Conservation (phyloP, 2,329 filamentous ascomycete genomes). For the Diaporthe citriasiana region DNA sequence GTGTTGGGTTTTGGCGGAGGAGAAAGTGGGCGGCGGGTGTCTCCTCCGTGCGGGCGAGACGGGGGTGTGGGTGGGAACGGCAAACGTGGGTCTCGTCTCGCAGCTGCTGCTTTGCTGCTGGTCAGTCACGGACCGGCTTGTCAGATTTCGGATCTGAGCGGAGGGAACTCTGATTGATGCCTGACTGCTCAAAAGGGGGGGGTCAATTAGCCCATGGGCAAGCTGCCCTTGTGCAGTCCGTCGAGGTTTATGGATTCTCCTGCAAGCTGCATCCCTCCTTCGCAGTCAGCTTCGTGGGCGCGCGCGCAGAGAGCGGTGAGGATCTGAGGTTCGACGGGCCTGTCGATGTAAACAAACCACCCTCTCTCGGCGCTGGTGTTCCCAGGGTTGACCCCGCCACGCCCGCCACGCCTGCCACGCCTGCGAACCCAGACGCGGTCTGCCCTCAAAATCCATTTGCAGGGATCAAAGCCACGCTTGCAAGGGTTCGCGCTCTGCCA, state of each 20-base stretch:
- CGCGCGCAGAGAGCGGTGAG: slow-evolving; percentile 32
- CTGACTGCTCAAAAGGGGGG: too few relatives aligned
- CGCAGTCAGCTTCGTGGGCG: not conserved
- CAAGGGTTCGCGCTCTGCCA: slow-evolving; percentile 29
- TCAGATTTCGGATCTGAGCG: slow-evolving; percentile 43
- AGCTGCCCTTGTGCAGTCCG: not conserved
- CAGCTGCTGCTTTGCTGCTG: not conserved
- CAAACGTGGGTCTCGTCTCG: slow-evolving; percentile 23
- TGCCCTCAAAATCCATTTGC: slow-evolving; percentile 32
- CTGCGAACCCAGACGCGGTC: slow-evolving; percentile 18
- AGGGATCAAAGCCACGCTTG: slow-evolving; percentile 16
- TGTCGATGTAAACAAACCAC: slow-evolving; percentile 37
- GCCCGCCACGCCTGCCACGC: slow-evolving; percentile 2
- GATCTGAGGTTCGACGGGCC: slow-evolving; percentile 22
- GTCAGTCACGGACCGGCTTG: slow-evolving; percentile 26
- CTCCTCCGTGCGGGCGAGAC: slow-evolving; percentile 28
- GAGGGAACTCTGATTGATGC: slow-evolving; percentile 2
- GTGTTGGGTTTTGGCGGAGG: slow-evolving; percentile 33
- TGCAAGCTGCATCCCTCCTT: slow-evolving; percentile 29
- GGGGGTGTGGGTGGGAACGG: slow-evolving; percentile 9
- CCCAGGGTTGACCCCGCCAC: slow-evolving; percentile 28
- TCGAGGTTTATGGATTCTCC: not conserved
- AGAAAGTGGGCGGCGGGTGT: slow-evolving; percentile 36
- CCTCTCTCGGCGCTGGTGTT: slow-evolving; percentile 7
- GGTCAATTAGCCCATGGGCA: not conserved